phyloP scores from a whole-genome alignment of 2,329 filamentous ascomycete species.

The Fusarium subglutinans region DNA sequence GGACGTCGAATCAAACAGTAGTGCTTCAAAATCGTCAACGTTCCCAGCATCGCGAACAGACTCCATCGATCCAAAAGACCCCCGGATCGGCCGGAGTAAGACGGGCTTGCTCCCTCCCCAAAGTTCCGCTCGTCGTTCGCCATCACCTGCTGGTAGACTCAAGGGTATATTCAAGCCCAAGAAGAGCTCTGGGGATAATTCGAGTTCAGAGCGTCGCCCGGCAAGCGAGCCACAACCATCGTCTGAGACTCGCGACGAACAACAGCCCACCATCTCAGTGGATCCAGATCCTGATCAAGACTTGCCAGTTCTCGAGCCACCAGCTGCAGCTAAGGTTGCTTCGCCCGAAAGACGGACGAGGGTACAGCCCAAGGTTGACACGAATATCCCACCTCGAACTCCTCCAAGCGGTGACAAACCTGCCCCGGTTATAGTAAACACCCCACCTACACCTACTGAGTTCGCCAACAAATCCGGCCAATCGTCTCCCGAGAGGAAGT shows the following conservation, averaged over 20 bases:
- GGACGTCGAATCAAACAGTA: conserved; percentile 40
- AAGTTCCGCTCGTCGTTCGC: conserved; percentile 63
- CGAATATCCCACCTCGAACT: conserved; percentile 53
- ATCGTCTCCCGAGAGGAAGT: conserved; percentile 44
- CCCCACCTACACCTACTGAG: conserved; percentile 71
- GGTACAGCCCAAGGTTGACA: conserved; percentile 44
- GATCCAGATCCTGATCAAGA: conserved; percentile 31
- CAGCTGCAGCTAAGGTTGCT: conserved; percentile 44
- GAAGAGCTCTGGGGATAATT: conserved; percentile 33
- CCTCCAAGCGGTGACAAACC: conserved; percentile 56
- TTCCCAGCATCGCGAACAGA: conserved; percentile 40
- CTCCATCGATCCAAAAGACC: conserved; percentile 38
- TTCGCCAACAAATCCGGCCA: conserved; percentile 33
- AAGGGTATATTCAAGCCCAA: conserved; percentile 68
- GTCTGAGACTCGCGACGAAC: conserved; percentile 28
- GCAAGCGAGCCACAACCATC: conserved; percentile 31
- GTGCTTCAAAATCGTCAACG: conserved; percentile 38
- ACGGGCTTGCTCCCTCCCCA: conserved; percentile 41
- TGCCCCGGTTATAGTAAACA: conserved; percentile 69
- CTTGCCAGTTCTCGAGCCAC: conserved; percentile 42
- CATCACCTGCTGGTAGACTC: conserved; percentile 76
- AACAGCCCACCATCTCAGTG: conserved; percentile 34
- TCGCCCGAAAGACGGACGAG: conserved; percentile 43
- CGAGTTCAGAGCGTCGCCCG: conserved; percentile 36
- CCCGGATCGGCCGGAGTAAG: conserved; percentile 41